Evolutionary conservation across 176 grass and related monocot species (phyloP), one percentile per base, ranked within the genome.

Genomic region (Chrysopogon serrulatus): DNA sequence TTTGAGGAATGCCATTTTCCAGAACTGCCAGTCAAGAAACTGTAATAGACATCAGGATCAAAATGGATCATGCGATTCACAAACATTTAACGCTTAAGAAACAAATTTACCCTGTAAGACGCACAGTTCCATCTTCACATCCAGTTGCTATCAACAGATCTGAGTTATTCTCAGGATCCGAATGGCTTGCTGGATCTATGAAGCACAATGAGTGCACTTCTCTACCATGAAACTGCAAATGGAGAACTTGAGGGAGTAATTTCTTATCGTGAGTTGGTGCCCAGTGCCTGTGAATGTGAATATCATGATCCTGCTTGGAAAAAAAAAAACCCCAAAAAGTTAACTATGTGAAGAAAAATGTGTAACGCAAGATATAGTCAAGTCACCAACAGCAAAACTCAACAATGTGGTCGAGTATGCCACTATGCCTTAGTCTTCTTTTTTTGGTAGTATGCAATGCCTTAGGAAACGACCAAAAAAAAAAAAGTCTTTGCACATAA

Each of bases 51-150:
- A 84, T 73, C 73, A 83, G 77, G 10, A 77, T 27, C 54, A 78
- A 34, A 76, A 44, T n/a, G 70, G 18, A 67, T 51, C 67, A 83
- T 68, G 12, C 14, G 6, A 5, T 71, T 74, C 34, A 77, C 5
- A 43, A 56, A 74, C 65, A 67, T 19, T 73, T 73, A 10, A 11
- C 2, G 53, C 5, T 43, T 80, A 64, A 68, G 73, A 82, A 73
- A 61, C 19, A 76, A 74, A 44, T 48, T 83, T 91, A 98, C 96
- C 89, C 81, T 82, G 96, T 91, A 75, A 98, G 83, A 35, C 91
- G 93, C 73, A 95, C 91, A 26, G 92, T 95, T 78, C 96, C 96
- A 87, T 98, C 93, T 89, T 98, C 96, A 81, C 93, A 95, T 28
- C 93, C 93, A 10, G 96, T 98, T 86, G 95, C 95, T 81, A 93